Conservation (phyloP, 139 green algal species). For the Coccomyxa sp. region DNA sequence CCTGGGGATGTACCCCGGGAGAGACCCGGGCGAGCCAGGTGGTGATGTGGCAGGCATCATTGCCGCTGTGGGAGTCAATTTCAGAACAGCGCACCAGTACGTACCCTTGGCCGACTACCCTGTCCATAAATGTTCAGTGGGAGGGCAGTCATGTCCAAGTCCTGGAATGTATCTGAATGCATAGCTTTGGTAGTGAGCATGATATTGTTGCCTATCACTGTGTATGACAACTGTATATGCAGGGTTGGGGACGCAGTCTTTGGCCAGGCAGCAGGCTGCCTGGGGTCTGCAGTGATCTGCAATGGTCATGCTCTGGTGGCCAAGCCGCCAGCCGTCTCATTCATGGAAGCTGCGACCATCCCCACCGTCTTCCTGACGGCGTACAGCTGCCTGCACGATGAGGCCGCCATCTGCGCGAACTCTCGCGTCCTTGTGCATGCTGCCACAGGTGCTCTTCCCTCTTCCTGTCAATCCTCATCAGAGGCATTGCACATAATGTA, state of each 20-base stretch:
- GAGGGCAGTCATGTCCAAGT: no score
- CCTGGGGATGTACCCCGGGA: slow-evolving; percentile 79
- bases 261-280: slow-evolving; percentile 68
- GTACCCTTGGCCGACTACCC: no score
- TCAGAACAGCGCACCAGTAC: no score
- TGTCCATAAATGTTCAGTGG: no score
- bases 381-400: neutral
- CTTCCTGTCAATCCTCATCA: no score
- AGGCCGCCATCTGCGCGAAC: neutral
- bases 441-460: slow-evolving; percentile 18
- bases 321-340: slow-evolving; percentile 49
- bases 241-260: slow-evolving; percentile 65
- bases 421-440: slow-evolving; percentile 48
- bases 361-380: slow-evolving; percentile 71
- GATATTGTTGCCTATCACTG: no score
- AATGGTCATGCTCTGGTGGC: slow-evolving; percentile 35
- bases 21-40: slow-evolving; percentile 77
- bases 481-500: no score
- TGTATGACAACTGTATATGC: no score
- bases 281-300: slow-evolving; percentile 54
- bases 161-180: no score
- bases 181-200: no score
- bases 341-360: slow-evolving; percentile 55
- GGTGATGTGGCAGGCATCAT: slow-evolving; percentile 80
- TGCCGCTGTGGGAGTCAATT: slow-evolving; percentile 26